A percentile compares a stretch with the other conserved stretches of the same genome.
phyloP scores from a whole-genome alignment of 352 stramenopile species.

The Phytopythium sindhum region DNA sequence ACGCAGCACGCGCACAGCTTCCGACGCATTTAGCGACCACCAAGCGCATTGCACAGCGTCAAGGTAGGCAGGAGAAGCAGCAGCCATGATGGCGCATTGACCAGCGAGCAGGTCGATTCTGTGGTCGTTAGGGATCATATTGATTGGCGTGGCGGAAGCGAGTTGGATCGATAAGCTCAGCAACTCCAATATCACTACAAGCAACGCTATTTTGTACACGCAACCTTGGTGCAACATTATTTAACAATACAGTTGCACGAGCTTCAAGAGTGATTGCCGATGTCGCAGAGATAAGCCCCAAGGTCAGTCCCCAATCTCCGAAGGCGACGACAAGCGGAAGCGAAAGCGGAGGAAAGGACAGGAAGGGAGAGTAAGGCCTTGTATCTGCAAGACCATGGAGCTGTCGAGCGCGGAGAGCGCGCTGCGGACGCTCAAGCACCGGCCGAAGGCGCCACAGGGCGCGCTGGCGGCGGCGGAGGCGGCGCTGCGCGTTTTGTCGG shows the following conservation, averaged over 20 bases:
- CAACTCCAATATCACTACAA: background rate
- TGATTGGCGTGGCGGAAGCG: background rate
- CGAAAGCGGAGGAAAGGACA: background rate
- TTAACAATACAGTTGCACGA: background rate
- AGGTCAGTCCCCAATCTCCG: background rate
- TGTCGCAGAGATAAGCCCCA: background rate
- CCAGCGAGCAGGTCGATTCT: no score
- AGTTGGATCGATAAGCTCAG: background rate
- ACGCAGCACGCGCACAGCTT: constrained; percentile 4
- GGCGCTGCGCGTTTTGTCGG: constrained; percentile 33
- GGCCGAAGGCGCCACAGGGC: constrained; percentile 43
- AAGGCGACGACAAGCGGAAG: background rate
- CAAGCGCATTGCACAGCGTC: no score
- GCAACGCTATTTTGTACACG: background rate
- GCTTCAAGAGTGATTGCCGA: background rate
- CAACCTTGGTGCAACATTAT: background rate
- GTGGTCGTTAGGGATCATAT: background rate
- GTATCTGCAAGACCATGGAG: constrained; percentile 39
- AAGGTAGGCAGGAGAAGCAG: constrained; percentile 1
- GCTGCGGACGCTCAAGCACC: constrained; percentile 71
- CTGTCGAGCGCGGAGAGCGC: constrained; percentile 61
- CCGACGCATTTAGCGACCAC: background rate
- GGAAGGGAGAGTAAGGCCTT: background rate
- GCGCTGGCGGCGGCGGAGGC: constrained; percentile 35
- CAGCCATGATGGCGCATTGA: background rate